Base-by-base conservation (phyloP, 495 filamentous ascomycete species). In the Podospora didyma region DNA sequence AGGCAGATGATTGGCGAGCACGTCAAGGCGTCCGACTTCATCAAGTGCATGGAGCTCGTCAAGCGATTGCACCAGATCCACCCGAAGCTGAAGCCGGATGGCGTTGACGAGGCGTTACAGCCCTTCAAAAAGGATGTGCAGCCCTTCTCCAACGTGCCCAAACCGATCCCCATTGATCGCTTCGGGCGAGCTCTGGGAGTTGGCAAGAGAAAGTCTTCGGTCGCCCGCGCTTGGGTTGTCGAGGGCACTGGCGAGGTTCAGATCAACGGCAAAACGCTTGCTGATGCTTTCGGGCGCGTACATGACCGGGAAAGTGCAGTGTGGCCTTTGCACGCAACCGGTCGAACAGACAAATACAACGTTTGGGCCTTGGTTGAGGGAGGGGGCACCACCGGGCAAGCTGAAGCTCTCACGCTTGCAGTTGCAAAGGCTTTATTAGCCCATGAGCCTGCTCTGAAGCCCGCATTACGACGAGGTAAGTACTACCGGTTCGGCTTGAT, bases 281-380 rank as follows among this genome's bases (percentile, higher is more conserved):
- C 81, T 21, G 82, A 90, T 20, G 82, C 81, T 24, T 99, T 99
- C 69, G 86, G 85, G 26, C 82, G 94, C 23, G 72, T 97, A 44
- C 92, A 97, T 72, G 94, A 99, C 68, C 85, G 94, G 22, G 95
- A 97, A 75, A 97, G 90, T 64, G 94, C 89, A 0, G 74, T 96
- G 9, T 97, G 93, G 93, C 83, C 95, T 4, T 70, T 97, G 63
- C 87, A 90, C 58, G 81, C 82, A 46, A 93, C 92, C 31, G 75
- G 84, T n/a, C 78, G 94, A 52, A 68, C 96, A 55, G 91, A 96
- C 72, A 97, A 95, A 72, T 99, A 99, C 75, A 99, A 99, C 68
- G 89, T 96, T 12, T 99, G 88, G 87, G 90, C 85, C 51, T 75
- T 85, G 11, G 89, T 91, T 3, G 77, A 74, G 39, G 94, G 94